phyloP scores from a whole-genome alignment of 1,284 basidiomycete genomes.

The Phlebopus sp. region DNA sequence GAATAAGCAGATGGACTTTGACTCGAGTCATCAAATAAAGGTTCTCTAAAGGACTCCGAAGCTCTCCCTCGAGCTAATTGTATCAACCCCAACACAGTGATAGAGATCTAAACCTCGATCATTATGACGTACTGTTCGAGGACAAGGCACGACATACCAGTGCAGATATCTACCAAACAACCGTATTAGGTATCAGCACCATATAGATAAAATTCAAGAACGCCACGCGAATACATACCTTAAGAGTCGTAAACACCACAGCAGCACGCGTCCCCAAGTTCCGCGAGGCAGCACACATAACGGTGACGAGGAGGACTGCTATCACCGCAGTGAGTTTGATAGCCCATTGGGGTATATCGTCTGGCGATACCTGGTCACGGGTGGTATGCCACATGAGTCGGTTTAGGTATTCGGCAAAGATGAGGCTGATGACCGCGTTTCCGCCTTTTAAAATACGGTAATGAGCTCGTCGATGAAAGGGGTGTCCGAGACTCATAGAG shows the following conservation, averaged over 20 bases:
- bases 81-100: slow-evolving; percentile 72
- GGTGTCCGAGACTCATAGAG: background rate
- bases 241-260: slow-evolving; percentile 84
- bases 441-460: slow-evolving; percentile 45
- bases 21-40: slow-evolving; percentile 76
- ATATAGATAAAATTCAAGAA: background rate
- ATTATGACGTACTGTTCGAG: background rate
- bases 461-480: slow-evolving; percentile 1
- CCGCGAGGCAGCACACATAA: slow-evolving; percentile 76
- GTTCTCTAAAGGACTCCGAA: slow-evolving; percentile 59
- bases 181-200: slow-evolving; percentile 4
- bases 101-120: slow-evolving; percentile 48
- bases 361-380: slow-evolving; percentile 61
- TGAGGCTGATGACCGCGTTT: slow-evolving; percentile 69
- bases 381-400: slow-evolving; percentile 69
- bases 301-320: slow-evolving; percentile 71
- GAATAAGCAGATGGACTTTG: slow-evolving; percentile 83
- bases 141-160: slow-evolving; percentile 40
- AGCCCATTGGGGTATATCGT: slow-evolving; percentile 88
- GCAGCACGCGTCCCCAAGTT: slow-evolving; percentile 81
- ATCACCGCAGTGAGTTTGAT: slow-evolving; percentile 83
- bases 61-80: slow-evolving; percentile 68
- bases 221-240: slow-evolving; percentile 46
- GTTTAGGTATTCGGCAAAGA: slow-evolving; percentile 87
- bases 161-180: slow-evolving; percentile 46